Evolutionary conservation across 2,329 filamentous ascomycete genomes (phyloP).

Genomic region (Septoria linicola): DNA sequence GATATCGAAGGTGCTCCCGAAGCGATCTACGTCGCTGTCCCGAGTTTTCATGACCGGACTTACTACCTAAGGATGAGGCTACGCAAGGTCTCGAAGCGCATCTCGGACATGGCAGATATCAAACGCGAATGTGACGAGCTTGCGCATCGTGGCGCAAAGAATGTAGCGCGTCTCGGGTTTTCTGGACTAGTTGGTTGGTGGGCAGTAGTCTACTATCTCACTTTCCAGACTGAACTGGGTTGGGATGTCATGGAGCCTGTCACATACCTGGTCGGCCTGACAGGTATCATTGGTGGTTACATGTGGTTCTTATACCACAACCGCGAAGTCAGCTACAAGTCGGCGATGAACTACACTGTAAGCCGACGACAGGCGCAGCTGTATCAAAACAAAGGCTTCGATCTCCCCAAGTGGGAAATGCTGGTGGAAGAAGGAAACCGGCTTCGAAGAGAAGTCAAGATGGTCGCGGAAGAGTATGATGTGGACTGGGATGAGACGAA

Average conservation of each 20-base stretch:
- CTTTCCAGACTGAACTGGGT: slow-evolving; percentile 70
- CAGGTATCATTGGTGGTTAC: slow-evolving; percentile 84
- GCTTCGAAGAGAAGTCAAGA: slow-evolving; percentile 74
- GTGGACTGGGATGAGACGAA: slow-evolving; percentile 63
- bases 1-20: slow-evolving; percentile 69
- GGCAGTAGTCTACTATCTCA: slow-evolving; percentile 71
- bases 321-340: slow-evolving; percentile 78
- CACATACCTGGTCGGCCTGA: slow-evolving; percentile 83
- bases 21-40: slow-evolving; percentile 76
- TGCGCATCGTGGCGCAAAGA: slow-evolving; percentile 74
- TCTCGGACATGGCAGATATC: slow-evolving; percentile 67
- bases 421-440: slow-evolving; percentile 77
- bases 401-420: slow-evolving; percentile 72
- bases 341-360: slow-evolving; percentile 83
- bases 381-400: slow-evolving; percentile 73
- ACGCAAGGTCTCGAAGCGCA: slow-evolving; percentile 66
- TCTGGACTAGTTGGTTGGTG: slow-evolving; percentile 73
- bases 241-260: slow-evolving; percentile 92
- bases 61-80: slow-evolving; percentile 79
- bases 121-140: slow-evolving; percentile 79
- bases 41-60: slow-evolving; percentile 86
- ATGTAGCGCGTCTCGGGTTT: slow-evolving; percentile 78
- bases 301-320: slow-evolving; percentile 94
- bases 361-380: slow-evolving; percentile 72
- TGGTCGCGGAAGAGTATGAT: slow-evolving; percentile 81